Evolutionary conservation across 139 green algal genomes (phyloP).

Genomic region (Chlorella sp.): DNA sequence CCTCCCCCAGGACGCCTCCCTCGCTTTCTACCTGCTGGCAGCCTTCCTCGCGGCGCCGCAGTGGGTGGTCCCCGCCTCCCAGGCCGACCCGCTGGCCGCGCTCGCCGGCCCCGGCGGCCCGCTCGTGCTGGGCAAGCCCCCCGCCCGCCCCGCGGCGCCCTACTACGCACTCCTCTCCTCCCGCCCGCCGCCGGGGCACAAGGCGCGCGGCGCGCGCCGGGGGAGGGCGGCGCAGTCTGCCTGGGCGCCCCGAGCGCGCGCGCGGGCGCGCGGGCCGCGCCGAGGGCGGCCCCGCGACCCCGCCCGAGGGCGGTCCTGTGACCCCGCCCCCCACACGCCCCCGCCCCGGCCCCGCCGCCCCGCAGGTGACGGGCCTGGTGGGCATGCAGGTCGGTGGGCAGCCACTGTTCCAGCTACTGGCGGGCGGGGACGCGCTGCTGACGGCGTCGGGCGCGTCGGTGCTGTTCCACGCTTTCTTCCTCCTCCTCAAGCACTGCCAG

Average conservation of each 20-base stretch:
- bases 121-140: conserved; percentile 12
- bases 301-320: conserved; percentile 11
- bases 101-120: neutral
- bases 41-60: conserved; percentile 74
- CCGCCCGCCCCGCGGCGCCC: neutral
- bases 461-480: conserved; percentile 49
- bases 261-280: neutral
- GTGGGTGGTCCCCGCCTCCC: conserved; percentile 54
- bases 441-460: conserved; percentile 35
- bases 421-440: conserved; percentile 42
- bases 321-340: neutral
- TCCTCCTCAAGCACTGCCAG: conserved; percentile 48
- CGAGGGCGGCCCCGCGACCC: conserved; percentile 33
- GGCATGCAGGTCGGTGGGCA: conserved; percentile 46
- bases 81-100: neutral
- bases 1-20: conserved; percentile 71
- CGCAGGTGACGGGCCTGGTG: conserved; percentile 48
- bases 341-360: neutral
- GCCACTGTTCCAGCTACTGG: conserved; percentile 56
- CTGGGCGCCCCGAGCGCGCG: too few relatives aligned
- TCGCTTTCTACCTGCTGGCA: conserved; percentile 82
- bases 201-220: too few relatives aligned
- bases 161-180: neutral
- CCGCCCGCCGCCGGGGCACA: too few relatives aligned
- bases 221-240: too few relatives aligned